Evolutionary conservation across 2,329 filamentous ascomycete genomes (phyloP), one percentile per base, ranked within the genome.

Genomic region (Beauveria sp.): DNA sequence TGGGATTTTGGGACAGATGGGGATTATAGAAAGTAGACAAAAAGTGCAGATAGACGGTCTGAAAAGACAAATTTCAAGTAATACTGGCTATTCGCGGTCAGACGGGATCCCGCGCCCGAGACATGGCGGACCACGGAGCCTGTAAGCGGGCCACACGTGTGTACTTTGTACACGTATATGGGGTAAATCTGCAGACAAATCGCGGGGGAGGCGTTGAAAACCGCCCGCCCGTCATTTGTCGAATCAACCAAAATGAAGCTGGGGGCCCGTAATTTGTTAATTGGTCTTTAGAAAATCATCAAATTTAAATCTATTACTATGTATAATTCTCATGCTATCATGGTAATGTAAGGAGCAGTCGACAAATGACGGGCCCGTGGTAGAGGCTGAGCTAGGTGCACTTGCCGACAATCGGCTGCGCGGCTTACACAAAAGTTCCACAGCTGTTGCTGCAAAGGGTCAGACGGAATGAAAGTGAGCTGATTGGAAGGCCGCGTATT

Each of bases 1-100:
- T 87, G 85, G 71, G 78, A 84, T 60, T 78, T 80, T 28, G 80
- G 78, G 65, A 79, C 80, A 18, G 73, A 75, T 53, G 70, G 72
- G 59, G 74, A 77, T 43, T 59, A 66, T 42, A 65, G 65, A 49
- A 62, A 45, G 46, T 49, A 30, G 26, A 43, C 1, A n/a, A 12
- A 14, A 14, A n/a, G 10, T 3, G 14, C 18, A 24, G 14, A 51
- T n/a, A 10, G 5, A 7, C 16, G 22, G 22, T 7, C 5, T 5
- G 16, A 30, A 14, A 42, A 24, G 8, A 20, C 20, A 55, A 45
- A 4, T 6, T 8, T 5, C 4, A 18, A 18, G 4, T 12, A 8
- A 5, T 18, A 20, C 26, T 30, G 46, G 57, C 38, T 51, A 43
- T 45, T 49, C 49, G 38, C 47, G 57, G 57, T 16, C 18, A 14